Evolutionary conservation across 177 flowering plant genomes (phyloP), one percentile per base, ranked within the genome.

Genomic region (Tripterygium wilfordii): DNA sequence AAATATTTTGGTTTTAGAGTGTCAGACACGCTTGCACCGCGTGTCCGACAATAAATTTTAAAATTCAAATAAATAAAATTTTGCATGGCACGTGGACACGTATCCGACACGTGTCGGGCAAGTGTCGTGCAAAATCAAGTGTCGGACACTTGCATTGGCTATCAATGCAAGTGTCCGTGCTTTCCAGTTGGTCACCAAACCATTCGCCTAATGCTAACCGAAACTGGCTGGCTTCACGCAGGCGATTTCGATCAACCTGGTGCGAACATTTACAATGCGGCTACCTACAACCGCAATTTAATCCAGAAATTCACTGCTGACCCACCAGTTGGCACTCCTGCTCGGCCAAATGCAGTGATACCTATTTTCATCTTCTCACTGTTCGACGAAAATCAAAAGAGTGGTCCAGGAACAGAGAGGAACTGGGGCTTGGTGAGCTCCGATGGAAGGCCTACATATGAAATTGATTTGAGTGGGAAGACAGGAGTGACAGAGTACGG

Each of bases 221-320:
- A 70, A 47, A 74, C 79, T 4, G 79, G 79, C 2, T 74, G 79
- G 79, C 79, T 76, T 4, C 62, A 49, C 14, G 19, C 66, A 14
- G 74, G 73, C 3, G 71, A 63, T 25, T 5, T 51, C 2, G 74
- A 65, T 9, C 31, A 60, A 28, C 22, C 37, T 0, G 79, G 74
- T 0, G 79, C 74, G 0, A 74, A 62, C 29, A 28, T 57, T 23
- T 19, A 36, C 42, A 74, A 74, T 44, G 76, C 79, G 5, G 74
- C 70, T 2, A 54, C 44, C 5, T 74, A 70, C 45, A 74, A 65
- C 43, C 64, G 72, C 2, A 74, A 74, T 29, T 41, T 74, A 0
- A 45, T 74, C 1, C 10, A 40, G 8, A 70, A 27, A 39, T 58
- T 74, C 51, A 61, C 66, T 1, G 44, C 63, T 0, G 40, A 38